Evolutionary conservation across 177 flowering plant genomes (phyloP), one percentile per base, ranked within the genome.

Genomic region (Tripterygium wilfordii): DNA sequence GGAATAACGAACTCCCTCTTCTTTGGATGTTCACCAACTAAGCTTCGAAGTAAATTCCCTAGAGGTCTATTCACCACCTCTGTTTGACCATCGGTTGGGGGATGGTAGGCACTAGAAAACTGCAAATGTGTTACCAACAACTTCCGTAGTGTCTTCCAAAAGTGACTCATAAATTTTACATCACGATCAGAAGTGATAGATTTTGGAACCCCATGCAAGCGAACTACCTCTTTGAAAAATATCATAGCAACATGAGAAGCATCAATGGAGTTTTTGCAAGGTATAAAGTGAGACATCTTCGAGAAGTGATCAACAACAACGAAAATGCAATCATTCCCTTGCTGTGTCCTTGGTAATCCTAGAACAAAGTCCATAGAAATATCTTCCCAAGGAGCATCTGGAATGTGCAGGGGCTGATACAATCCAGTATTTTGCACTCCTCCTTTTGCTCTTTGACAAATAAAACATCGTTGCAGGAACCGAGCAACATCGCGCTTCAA

Each of bases 311-410:
- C n/a, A n/a, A 51, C 60, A 36, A 45, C 42, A 2, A 57, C 56
- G 32, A 64, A 48, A 14, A 49, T 23, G 10, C 26, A 54, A 46
- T 54, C 53, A 18, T 25, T 14, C 4, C 51, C 47, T 1, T 53
- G 18, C 15, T 62, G 37, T 3, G 57, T 47, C 1, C 33, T 3
- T 16, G 56, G 61, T 8, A 54, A 28, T 0, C 57, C 64, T 2
- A 50, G 12, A 2, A 65, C 29, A 14, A 55, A 55, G 16, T 66
- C 66, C 63, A 57, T 57, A 13, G 49, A 9, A 2, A 58, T 5
- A 22, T 54, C 58, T 10, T 54, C 48, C 69, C 60, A 65, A 22
- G 31, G 18, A 2, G n/a, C n/a, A 0, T n/a, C 13, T 5, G 57
- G 49, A 51, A 58, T 41, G 10, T 57, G 61, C 3, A 58, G 18